These are phyloP conservation scores for Biscogniauxia marginata DNA, from an alignment of 2,329 filamentous ascomycete species.

Conservation along the genomic window DNA sequence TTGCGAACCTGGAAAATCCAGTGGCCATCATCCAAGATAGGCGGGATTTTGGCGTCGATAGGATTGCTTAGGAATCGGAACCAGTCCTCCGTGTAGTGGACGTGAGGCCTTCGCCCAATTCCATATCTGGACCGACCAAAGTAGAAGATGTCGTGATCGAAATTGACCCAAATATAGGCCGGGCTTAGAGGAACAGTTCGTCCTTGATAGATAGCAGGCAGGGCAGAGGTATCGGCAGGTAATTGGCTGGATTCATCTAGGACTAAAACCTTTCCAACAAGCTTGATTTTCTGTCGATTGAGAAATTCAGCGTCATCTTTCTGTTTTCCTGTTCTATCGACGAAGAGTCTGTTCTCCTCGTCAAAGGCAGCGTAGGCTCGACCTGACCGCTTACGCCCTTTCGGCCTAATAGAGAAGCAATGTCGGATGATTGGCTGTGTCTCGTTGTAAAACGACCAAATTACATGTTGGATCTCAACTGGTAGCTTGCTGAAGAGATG, in stretches of 20 bases:
- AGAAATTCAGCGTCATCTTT: neutral
- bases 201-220: too few relatives aligned
- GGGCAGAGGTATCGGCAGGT: too few relatives aligned
- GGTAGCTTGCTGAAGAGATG: neutral
- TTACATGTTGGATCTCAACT: neutral
- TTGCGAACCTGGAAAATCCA: neutral
- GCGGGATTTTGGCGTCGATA: neutral
- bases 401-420: neutral
- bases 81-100: neutral
- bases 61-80: neutral
- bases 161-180: neutral
- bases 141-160: neutral
- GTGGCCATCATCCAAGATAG: neutral
- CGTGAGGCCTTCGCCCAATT: neutral
- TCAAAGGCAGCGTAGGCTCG: neutral
- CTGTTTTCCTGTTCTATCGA: neutral
- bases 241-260: neutral
- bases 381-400: too few relatives aligned
- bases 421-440: neutral
- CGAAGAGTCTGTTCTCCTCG: neutral
- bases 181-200: neutral
- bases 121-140: neutral
- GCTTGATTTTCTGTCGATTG: neutral
- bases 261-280: neutral
- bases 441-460: neutral